Evolutionary conservation across 345 rosid species (phyloP).

Genomic region (Dipteronia dyeriana): DNA sequence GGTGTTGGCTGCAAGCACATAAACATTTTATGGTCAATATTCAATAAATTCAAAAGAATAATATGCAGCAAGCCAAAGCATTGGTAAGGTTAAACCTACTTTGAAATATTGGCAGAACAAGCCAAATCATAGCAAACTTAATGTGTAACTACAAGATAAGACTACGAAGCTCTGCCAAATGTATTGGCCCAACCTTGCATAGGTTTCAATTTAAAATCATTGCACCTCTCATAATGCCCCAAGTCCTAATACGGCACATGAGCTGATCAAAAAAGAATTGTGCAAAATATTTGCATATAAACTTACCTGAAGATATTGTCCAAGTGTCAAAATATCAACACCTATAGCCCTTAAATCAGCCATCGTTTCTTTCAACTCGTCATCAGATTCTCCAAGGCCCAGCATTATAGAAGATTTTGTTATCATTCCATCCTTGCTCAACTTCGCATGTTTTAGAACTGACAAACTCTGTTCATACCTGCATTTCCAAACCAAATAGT

Average conservation of each 20-base stretch:
- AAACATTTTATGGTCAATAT: neutral
- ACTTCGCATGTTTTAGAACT: constrained; percentile 84
- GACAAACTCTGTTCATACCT: constrained; percentile 96
- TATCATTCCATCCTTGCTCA: constrained; percentile 76
- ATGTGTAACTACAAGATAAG: neutral
- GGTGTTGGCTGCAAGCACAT: constrained; percentile 83
- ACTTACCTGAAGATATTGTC: constrained; percentile 93
- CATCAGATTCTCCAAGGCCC: constrained; percentile 96
- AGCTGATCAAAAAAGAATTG: neutral
- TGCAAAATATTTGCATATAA: constrained; percentile 3
- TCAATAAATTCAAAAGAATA: neutral
- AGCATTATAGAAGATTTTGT: constrained; percentile 98
- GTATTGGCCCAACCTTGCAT: neutral
- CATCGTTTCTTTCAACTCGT: constrained; percentile 82
- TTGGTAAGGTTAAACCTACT: neutral
- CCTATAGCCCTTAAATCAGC: constrained; percentile 87
- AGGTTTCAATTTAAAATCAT: neutral
- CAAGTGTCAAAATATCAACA: constrained; percentile 92
- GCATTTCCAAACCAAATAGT: constrained; percentile 26
- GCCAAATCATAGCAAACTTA: constrained; percentile 10
- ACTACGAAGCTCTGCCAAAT: neutral
- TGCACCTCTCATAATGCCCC: neutral
- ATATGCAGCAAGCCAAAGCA: neutral
- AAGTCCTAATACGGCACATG: neutral
- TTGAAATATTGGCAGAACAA: constrained; percentile 2